Evolutionary conservation across 2,329 filamentous ascomycete genomes (phyloP).

Genomic region (Diaporthe capsici): DNA sequence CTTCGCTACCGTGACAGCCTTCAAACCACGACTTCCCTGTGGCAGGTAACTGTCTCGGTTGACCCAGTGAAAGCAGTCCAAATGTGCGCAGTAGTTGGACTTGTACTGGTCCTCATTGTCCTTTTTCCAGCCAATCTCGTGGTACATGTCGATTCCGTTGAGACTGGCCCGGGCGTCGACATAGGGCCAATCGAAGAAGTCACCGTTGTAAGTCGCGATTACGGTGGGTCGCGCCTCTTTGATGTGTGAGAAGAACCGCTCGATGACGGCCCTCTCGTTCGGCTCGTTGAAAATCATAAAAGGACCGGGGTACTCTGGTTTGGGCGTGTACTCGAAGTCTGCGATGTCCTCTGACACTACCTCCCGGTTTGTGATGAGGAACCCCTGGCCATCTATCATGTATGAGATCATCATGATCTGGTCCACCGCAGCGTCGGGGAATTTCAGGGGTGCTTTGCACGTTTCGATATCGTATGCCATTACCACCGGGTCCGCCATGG

Average conservation of each 20-base stretch:
- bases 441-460: constrained; percentile 94
- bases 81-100: constrained; percentile 95
- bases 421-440: constrained; percentile 93
- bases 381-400: constrained; percentile 99
- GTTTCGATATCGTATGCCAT: constrained; percentile 99
- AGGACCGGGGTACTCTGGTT: constrained; percentile 92
- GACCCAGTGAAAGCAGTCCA: constrained; percentile 99
- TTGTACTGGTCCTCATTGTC: constrained; percentile 97
- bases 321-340: constrained; percentile 98
- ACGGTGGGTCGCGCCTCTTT: constrained; percentile 96
- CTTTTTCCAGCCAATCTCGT: constrained; percentile 96
- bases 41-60: constrained; percentile 98
- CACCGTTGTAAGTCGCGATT: constrained; percentile 99
- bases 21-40: constrained; percentile 95
- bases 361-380: constrained; percentile 97
- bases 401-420: constrained; percentile 99
- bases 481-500: constrained; percentile 95
- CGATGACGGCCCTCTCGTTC: constrained; percentile 88
- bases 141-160: constrained; percentile 99
- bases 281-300: constrained; percentile 99
- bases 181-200: constrained; percentile 99
- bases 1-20: constrained; percentile 97
- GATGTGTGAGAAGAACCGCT: constrained; percentile 95
- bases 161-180: constrained; percentile 94
- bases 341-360: constrained; percentile 97